Conservation (phyloP, 2,329 filamentous ascomycete species). For the Talaromyces pinophilus region DNA sequence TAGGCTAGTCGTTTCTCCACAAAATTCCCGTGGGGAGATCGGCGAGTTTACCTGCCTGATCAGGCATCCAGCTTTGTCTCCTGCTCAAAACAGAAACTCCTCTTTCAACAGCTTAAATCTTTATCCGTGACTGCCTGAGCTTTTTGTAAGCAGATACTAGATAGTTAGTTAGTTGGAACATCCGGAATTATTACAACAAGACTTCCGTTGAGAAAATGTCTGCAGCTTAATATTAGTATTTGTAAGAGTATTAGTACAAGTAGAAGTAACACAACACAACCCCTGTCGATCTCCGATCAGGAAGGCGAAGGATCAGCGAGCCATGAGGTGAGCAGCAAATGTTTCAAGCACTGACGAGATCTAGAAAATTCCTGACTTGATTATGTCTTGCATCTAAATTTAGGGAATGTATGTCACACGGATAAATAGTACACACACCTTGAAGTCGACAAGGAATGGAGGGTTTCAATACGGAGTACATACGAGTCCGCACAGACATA, state of each 20-base stretch:
- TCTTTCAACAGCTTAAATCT: conserved; percentile 3
- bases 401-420: neutral
- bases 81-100: conserved; percentile 14
- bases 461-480: neutral
- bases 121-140: neutral
- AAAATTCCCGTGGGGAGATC: conserved; percentile 10
- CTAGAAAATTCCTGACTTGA: neutral
- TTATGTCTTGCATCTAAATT: neutral
- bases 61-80: conserved; percentile 5
- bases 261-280: neutral
- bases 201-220: neutral
- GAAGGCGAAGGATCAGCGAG: neutral
- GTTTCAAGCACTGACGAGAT: neutral
- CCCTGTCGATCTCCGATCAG: conserved; percentile 4
- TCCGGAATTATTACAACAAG: neutral
- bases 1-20: neutral
- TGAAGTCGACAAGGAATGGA: neutral
- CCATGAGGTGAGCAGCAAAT: conserved; percentile 1
- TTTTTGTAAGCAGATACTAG: neutral
- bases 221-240: neutral
- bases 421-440: neutral
- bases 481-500: neutral
- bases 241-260: neutral
- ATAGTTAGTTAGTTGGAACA: neutral
- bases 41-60: neutral